These are phyloP conservation scores for Fibroporia radiculosa DNA, from an alignment of 768 basidiomycete genomes.

Conservation along the genomic window DNA sequence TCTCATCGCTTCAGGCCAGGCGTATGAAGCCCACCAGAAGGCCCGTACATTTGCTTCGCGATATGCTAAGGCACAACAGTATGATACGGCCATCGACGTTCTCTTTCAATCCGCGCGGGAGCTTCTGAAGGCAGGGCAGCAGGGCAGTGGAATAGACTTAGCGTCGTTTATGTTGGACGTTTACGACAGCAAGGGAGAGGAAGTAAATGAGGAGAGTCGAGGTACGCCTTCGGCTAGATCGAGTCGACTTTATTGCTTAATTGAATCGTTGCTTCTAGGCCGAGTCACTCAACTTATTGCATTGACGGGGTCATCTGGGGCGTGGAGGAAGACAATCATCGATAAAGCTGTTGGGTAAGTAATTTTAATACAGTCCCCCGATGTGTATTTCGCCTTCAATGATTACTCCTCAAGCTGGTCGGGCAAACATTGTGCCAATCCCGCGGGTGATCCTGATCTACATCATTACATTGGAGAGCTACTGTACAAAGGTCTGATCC, in stretches of 20 bases:
- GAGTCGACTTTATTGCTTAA: neutral
- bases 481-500: slow-evolving; percentile 62
- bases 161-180: slow-evolving; percentile 73
- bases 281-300: slow-evolving; percentile 89
- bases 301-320: slow-evolving; percentile 64
- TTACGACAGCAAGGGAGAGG: slow-evolving; percentile 68
- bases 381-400: too few species aligned
- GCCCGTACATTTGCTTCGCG: slow-evolving; percentile 91
- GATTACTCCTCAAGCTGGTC: slow-evolving; percentile 82
- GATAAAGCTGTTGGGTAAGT: slow-evolving; percentile 78
- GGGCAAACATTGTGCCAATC: slow-evolving; percentile 64
- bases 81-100: slow-evolving; percentile 85
- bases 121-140: slow-evolving; percentile 80
- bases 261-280: slow-evolving; percentile 36
- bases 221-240: slow-evolving; percentile 37
- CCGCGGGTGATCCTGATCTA: slow-evolving; percentile 81
- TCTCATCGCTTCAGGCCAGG: slow-evolving; percentile 59
- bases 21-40: slow-evolving; percentile 94
- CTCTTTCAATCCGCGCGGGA: slow-evolving; percentile 87
- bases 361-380: neutral
- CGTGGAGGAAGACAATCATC: slow-evolving; percentile 88
- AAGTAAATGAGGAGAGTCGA: slow-evolving; percentile 69
- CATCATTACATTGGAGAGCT: slow-evolving; percentile 90
- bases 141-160: slow-evolving; percentile 88
- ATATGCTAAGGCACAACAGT: slow-evolving; percentile 73